A percentile compares a stretch with the other conserved stretches of the same genome.
Conservation (phyloP, 495 filamentous ascomycete genomes). For the Hypoxylon fuscum region DNA sequence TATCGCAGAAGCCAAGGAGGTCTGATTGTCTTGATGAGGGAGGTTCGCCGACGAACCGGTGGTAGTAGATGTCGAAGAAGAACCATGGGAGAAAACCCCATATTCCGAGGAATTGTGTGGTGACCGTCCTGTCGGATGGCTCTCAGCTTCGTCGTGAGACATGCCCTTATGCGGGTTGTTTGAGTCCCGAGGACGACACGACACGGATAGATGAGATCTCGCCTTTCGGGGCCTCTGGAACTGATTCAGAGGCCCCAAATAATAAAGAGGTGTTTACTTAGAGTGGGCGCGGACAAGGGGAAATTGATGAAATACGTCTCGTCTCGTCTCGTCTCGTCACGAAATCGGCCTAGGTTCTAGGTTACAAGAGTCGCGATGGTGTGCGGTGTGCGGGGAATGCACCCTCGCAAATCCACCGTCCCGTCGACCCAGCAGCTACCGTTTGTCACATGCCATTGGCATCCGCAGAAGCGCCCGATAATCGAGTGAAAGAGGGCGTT, state of each 20-base stretch:
- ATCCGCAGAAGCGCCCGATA: slow-evolving; percentile 26
- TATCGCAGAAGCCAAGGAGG: slow-evolving; percentile 34
- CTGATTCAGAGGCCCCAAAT: slow-evolving; percentile 42
- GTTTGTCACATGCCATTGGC: slow-evolving; percentile 60
- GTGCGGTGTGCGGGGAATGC: slow-evolving; percentile 63
- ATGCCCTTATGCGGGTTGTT: slow-evolving; percentile 47
- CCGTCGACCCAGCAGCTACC: slow-evolving; percentile 56
- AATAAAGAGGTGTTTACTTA: slow-evolving; percentile 17
- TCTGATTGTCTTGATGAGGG: slow-evolving; percentile 19
- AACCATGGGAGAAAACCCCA: slow-evolving; percentile 47
- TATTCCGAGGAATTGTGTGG: slow-evolving; percentile 51
- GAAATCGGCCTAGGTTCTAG: slow-evolving; percentile 7
- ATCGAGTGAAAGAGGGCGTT: slow-evolving; percentile 27
- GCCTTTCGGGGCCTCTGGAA: slow-evolving; percentile 36
- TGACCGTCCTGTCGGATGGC: slow-evolving; percentile 46
- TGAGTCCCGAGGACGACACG: slow-evolving; percentile 37
- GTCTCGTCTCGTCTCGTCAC: slow-evolving; percentile 10
- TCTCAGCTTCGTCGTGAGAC: slow-evolving; percentile 56
- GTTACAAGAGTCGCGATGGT: slow-evolving; percentile 31
- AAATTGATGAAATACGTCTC: slow-evolving; percentile 19
- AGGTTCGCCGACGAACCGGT: slow-evolving; percentile 37
- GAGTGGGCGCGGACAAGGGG: slow-evolving; percentile 22
- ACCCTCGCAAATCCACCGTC: slow-evolving; percentile 61
- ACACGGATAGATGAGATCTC: no score
- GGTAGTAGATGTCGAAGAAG: slow-evolving; percentile 39